Conservation (phyloP, 2,329 filamentous ascomycete species). For the Cercospora sp. region DNA sequence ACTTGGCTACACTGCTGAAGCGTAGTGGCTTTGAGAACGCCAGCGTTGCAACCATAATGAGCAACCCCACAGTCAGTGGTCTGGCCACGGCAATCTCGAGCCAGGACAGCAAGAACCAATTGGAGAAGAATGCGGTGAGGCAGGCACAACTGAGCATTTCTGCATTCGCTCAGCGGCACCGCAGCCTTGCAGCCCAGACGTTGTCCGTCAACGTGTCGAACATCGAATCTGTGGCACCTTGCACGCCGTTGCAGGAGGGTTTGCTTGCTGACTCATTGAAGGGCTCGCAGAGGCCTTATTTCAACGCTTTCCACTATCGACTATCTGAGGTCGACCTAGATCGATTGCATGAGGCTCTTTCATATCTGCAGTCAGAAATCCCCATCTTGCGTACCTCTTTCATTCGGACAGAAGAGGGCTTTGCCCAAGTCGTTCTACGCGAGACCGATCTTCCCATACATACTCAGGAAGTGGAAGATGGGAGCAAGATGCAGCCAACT, state of each 20-base stretch:
- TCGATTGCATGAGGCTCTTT: conserved; percentile 60
- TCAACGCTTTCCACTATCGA: conserved; percentile 69
- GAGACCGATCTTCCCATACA: conserved; percentile 18
- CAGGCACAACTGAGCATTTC: conserved; percentile 56
- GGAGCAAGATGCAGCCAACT: conserved; percentile 37
- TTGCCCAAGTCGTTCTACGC: conserved; percentile 68
- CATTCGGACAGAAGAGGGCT: conserved; percentile 70
- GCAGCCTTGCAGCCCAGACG: conserved; percentile 52
- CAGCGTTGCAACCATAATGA: conserved; percentile 67
- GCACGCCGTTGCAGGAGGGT: conserved; percentile 81
- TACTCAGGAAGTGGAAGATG: conserved; percentile 48
- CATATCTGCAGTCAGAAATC: conserved; percentile 50
- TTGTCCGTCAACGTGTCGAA: conserved; percentile 54
- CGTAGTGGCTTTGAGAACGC: conserved; percentile 60
- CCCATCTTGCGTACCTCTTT: conserved; percentile 74
- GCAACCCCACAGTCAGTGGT: conserved; percentile 48
- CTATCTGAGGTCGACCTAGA: conserved; percentile 52
- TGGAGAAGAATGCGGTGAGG: conserved; percentile 43
- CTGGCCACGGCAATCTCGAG: conserved; percentile 41
- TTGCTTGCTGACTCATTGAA: conserved; percentile 73
- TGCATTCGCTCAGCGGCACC: conserved; percentile 64
- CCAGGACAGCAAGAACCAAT: conserved; percentile 14
- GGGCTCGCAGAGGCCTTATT: conserved; percentile 64
- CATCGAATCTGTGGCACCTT: conserved; percentile 75
- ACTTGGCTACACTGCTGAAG: conserved; percentile 65